A percentile compares a stretch with the other conserved stretches of the same genome.
phyloP scores from a whole-genome alignment of 192 early-diverging fungal genomes.

The Backusella morwellensis region DNA sequence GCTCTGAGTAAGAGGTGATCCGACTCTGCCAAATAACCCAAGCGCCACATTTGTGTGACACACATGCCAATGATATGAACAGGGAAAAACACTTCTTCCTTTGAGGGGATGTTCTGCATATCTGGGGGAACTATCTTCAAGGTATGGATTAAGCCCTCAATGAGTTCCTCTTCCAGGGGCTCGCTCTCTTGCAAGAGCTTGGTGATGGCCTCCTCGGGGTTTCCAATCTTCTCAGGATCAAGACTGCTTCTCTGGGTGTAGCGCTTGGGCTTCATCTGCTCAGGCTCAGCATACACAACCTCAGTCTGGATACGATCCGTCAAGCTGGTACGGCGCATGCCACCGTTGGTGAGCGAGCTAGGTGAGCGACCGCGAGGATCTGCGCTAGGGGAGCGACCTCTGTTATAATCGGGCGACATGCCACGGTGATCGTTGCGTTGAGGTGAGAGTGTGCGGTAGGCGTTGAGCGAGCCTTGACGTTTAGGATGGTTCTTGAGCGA shows the following conservation, averaged over 20 bases:
- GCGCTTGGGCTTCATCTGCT: slow-evolving; percentile 11
- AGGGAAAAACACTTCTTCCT: slow-evolving; percentile 92
- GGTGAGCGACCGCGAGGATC: slow-evolving; percentile 24
- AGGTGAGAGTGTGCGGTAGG: slow-evolving; percentile 16
- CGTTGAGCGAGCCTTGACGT: slow-evolving; percentile 23
- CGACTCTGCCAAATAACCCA: slow-evolving; percentile 78
- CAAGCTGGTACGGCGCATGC: slow-evolving; percentile 18
- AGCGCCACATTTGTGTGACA: slow-evolving; percentile 84
- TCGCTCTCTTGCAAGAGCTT: slow-evolving; percentile 60
- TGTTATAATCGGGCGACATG: slow-evolving; percentile 19
- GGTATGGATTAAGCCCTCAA: slow-evolving; percentile 84
- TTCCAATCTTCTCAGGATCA: slow-evolving; percentile 13
- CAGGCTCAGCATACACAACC: slow-evolving; percentile 21
- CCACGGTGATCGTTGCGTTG: slow-evolving; percentile 9
- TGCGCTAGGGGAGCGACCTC: slow-evolving; percentile 44
- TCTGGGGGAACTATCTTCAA: slow-evolving; percentile 86
- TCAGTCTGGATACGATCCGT: not conserved
- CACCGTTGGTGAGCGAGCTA: not conserved
- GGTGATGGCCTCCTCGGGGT: slow-evolving; percentile 35
- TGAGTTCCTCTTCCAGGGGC: slow-evolving; percentile 70
- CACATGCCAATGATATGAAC: slow-evolving; percentile 88
- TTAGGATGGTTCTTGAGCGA: slow-evolving; percentile 51
- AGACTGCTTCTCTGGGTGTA: slow-evolving; percentile 7
- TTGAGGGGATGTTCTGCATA: slow-evolving; percentile 69
- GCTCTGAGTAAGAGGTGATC: slow-evolving; percentile 82